Evolutionary conservation across 2,329 filamentous ascomycete genomes (phyloP), one percentile per base, ranked within the genome.

Genomic region (Pseudogymnoascus sp.): DNA sequence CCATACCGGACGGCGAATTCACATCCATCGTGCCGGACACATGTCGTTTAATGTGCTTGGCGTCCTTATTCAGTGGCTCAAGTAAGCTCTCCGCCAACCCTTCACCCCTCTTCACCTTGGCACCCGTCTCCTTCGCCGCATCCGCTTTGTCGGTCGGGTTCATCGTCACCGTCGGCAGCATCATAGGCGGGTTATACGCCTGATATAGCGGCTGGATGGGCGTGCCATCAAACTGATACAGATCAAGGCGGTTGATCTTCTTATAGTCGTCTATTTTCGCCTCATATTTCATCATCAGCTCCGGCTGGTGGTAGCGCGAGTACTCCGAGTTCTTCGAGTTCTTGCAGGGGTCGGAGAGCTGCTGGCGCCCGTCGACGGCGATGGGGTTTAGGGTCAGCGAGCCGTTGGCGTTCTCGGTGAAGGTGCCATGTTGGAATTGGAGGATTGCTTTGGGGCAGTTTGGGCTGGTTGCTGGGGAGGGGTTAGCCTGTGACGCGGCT

Each of bases 391-490:
- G 76, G 5, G 75, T 74, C 23, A 91, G 75, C 4, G 83, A 85
- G 45, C 85, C 85, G 70, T 89, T 83, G 19, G 76, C 69, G 48
- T 80, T 77, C 68, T 85, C 77, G 4, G 77, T 76, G 72, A 84
- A 89, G 63, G 75, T 84, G 45, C 88, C 88, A 72, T 91, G 88
- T 72, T 91, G 88, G 81, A 85, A 91, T 76, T 90, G 87, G 79
- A 90, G 84, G 60, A 90, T 81, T 7, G 83, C 85, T 63, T 80
- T 79, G 1, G 86, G 83, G 70, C 88, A 90, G 65, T 78, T 75
- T 28, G 88, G 88, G 13, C 80, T 77, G 57, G 77, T 75, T 48
- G 86, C 86, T 87, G 69, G 67, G 63, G 34, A 51, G 67, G 70
- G 67, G 65, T 67, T 62, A 45, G 43, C 14, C 19, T 64, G 60